These are phyloP conservation scores for Russula griseocarnosa DNA, from an alignment of 768 basidiomycete species.

Conservation along the genomic window DNA sequence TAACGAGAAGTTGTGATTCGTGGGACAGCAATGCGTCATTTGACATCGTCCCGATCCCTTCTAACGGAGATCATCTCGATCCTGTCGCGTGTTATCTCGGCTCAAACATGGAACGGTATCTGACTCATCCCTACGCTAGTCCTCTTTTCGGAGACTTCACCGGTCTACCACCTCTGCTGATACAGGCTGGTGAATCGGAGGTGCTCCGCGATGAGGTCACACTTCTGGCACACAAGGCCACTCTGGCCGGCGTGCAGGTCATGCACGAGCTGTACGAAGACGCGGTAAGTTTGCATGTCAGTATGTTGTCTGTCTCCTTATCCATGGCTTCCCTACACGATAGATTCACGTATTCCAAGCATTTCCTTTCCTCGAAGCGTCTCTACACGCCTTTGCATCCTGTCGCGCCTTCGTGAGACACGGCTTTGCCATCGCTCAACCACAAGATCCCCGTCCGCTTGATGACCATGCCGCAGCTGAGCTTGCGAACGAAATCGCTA, in stretches of 20 bases:
- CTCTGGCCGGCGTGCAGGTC: constrained; percentile 78
- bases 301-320: not conserved
- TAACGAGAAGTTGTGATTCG: constrained; percentile 97
- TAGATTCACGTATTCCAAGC: constrained; percentile 91
- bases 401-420: constrained; percentile 66
- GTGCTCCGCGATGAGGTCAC: constrained; percentile 93
- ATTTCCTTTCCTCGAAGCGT: constrained; percentile 70
- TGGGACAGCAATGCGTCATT: constrained; percentile 90
- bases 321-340: not conserved
- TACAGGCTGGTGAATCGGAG: constrained; percentile 92
- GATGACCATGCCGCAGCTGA: constrained; percentile 52
- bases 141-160: constrained; percentile 88
- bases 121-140: constrained; percentile 95
- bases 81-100: constrained; percentile 94
- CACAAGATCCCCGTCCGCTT: constrained; percentile 49
- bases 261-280: constrained; percentile 89
- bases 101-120: constrained; percentile 67
- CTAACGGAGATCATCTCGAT: constrained; percentile 78
- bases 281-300: constrained; percentile 51
- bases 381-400: constrained; percentile 63
- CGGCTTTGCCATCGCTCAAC: constrained; percentile 52
- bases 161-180: constrained; percentile 83
- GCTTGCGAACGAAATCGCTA: constrained; percentile 68
- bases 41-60: constrained; percentile 75
- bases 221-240: constrained; percentile 89